These are phyloP conservation scores for Piper betle DNA, from an alignment of 164 flowering plant genomes.

Conservation along the genomic window DNA sequence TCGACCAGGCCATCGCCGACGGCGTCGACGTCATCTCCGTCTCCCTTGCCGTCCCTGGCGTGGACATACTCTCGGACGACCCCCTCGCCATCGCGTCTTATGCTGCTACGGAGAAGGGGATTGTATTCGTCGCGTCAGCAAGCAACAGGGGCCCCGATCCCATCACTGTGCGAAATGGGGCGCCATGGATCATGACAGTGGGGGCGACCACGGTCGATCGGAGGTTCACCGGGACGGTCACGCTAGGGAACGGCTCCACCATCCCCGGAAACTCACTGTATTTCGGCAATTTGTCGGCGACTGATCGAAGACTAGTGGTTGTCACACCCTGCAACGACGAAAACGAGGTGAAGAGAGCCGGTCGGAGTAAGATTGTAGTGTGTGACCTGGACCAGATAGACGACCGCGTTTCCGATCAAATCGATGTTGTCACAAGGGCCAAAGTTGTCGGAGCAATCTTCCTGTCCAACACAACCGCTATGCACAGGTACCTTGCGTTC, in stretches of 20 bases:
- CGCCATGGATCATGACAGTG: conserved; percentile 12
- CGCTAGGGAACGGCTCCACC: conserved; percentile 4
- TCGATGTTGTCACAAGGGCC: conserved; percentile 8
- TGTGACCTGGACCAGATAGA: conserved; percentile 6
- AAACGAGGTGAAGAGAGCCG: not conserved
- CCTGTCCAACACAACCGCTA: conserved; percentile 18
- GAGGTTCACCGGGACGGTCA: not conserved
- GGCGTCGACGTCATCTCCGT: conserved; percentile 62
- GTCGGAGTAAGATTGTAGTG: conserved; percentile 6
- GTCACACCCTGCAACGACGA: conserved; percentile 4
- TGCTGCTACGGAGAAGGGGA: conserved; percentile 8
- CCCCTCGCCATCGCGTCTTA: conserved; percentile 58
- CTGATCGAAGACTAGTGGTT: conserved; percentile 3
- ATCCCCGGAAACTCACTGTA: conserved; percentile 5
- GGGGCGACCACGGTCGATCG: conserved; percentile 11
- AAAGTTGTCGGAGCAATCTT: conserved; percentile 35
- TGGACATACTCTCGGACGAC: conserved; percentile 34
- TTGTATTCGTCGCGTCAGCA: conserved; percentile 3
- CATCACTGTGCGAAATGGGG: conserved; percentile 1
- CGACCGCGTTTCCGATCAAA: conserved; percentile 16
- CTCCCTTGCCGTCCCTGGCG: conserved; percentile 44
- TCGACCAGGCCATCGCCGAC: conserved; percentile 48
- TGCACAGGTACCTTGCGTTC: not conserved
- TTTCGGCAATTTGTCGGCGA: conserved; percentile 7
- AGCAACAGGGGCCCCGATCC: conserved; percentile 5